These are phyloP conservation scores for Camellia granthamiana DNA, from an alignment of 148 eudicot genomes.

Conservation along the genomic window DNA sequence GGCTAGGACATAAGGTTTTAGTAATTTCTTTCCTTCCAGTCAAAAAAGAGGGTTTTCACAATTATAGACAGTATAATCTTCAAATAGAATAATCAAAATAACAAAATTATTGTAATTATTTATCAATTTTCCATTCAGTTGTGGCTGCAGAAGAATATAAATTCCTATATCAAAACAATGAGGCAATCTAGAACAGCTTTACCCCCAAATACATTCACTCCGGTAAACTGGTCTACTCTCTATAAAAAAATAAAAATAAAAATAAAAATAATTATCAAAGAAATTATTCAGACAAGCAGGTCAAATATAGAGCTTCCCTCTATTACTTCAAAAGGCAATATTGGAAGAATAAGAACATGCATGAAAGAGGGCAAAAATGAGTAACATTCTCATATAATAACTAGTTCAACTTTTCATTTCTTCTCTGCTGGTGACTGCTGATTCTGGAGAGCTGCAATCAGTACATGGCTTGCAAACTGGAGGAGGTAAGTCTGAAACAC, in stretches of 20 bases:
- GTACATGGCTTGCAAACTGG: slow-evolving; percentile 53
- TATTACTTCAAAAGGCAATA: background rate
- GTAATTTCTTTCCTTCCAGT: background rate
- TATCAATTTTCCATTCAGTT: background rate
- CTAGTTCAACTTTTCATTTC: slow-evolving; percentile 33
- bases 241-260: background rate
- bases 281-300: background rate
- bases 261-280: background rate
- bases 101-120: background rate
- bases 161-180: background rate
- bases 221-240: background rate
- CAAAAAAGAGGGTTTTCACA: background rate
- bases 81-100: background rate
- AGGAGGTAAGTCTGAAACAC: slow-evolving; percentile 44
- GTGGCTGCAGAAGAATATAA: background rate
- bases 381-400: background rate
- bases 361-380: background rate
- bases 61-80: background rate
- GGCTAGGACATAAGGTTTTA: too few species aligned
- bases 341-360: background rate
- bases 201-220: background rate
- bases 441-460: slow-evolving; percentile 33
- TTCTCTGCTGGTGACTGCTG: slow-evolving; percentile 30
- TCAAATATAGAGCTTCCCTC: background rate
- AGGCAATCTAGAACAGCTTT: background rate